Percentiles rank a stretch among this genome's conserved stretches.
These are phyloP conservation scores for Phanerodontia chrysosporium DNA, from an alignment of 768 basidiomycete genomes.

Conservation along the genomic window DNA sequence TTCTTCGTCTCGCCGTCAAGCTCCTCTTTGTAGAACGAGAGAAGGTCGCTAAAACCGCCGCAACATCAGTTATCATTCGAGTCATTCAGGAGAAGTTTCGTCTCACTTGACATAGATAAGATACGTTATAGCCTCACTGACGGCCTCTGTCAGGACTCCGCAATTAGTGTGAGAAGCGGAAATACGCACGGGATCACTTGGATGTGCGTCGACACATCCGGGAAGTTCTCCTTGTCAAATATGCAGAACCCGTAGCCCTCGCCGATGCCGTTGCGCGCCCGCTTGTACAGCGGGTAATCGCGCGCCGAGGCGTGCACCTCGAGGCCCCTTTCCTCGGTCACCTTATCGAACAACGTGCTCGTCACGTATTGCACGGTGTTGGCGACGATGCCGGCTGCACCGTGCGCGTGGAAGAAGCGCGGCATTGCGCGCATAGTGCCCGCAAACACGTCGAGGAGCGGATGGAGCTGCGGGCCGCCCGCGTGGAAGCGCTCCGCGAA, in stretches of 20 bases:
- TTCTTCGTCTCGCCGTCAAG: conserved; percentile 10
- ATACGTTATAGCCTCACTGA: conserved; percentile 1
- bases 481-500: conserved; percentile 5
- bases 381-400: conserved; percentile 31
- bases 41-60: conserved; percentile 11
- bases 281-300: conserved; percentile 23
- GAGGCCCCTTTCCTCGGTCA: conserved; percentile 28
- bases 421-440: conserved; percentile 27
- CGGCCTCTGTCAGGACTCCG: neutral
- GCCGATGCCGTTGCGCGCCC: conserved; percentile 25
- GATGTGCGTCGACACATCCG: conserved; percentile 27
- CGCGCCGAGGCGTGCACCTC: conserved; percentile 17
- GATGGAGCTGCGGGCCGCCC: conserved; percentile 9
- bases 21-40: conserved; percentile 17
- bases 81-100: neutral
- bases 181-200: conserved; percentile 31
- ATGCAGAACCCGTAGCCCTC: conserved; percentile 32
- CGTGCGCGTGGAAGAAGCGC: conserved; percentile 25
- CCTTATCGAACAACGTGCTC: conserved; percentile 29
- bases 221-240: conserved; percentile 29
- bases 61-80: neutral
- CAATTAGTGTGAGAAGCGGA: neutral
- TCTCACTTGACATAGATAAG: conserved; percentile 33
- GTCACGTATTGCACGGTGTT: conserved; percentile 32
- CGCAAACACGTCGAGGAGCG: conserved; percentile 22